Base-by-base conservation (phyloP, 768 basidiomycete species). In the Mycena indigotica region DNA sequence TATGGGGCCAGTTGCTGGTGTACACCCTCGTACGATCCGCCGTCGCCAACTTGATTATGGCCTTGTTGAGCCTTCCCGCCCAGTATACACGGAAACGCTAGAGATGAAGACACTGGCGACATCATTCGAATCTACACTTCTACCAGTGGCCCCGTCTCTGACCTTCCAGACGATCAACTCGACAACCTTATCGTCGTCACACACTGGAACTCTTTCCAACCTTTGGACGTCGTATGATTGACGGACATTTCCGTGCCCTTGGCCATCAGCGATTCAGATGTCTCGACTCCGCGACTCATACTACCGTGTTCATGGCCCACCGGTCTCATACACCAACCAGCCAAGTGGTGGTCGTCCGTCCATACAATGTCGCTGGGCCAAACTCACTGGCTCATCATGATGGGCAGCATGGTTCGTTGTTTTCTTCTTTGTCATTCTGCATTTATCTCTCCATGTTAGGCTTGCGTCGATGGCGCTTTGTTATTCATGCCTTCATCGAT, bases 371-470 rank as follows among this genome's bases (percentile, higher is more conserved):
- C 4, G 60, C 70, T 4, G 73, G 73, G 0, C 66, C 65, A 2
- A 77, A 78, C 56, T 70, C 74, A 2, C 66, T 79, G 1, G 73
- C 69, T 70, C 75, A 78, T 52, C 70, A 72, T 56, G 74, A 77
- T 55, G 74, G 73, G 0, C 70, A 76, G 46, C 75, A 74, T 58
- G 70, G 73, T 70, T 13, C 26, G 51, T 53, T 40, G 25, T 25
- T 19, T 38, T 17, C 17, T 17, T 35, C 32, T 35, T 35, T 35
- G 10, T 35, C 32, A 8, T 17, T 35, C 17, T 35, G 10, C 8
- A 35, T 35, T 35, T 35, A 17, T 35, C 10, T 17, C 17, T 35
- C 12, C 25, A 28, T 29, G 26, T 29, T 17, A 69, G 67, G 66
- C 23, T 58, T 74, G 2, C 69, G 71, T 24, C 51, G 54, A 3